Conservation (phyloP, 1,284 basidiomycete species). For the Pascua guehoae region DNA sequence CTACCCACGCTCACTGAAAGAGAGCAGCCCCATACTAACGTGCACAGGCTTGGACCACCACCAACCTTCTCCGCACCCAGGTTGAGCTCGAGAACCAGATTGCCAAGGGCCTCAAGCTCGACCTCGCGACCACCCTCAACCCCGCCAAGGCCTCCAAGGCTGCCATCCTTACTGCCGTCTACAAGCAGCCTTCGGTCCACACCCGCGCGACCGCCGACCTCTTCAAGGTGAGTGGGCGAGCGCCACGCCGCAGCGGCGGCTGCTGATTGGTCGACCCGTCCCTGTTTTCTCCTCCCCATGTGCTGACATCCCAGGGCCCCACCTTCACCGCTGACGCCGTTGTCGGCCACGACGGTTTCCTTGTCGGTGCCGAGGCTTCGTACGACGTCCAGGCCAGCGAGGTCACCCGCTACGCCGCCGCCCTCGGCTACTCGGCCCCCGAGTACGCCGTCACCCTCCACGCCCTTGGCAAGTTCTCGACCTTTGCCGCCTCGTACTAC, state of each 20-base stretch:
- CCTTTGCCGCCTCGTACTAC: conserved; percentile 96
- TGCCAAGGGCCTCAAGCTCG: conserved; percentile 95
- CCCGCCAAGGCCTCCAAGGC: conserved; percentile 71
- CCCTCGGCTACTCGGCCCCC: conserved; percentile 79
- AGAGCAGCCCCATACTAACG: neutral
- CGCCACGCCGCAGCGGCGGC: neutral
- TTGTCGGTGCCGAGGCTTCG: conserved; percentile 89
- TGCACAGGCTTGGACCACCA: conserved; percentile 77
- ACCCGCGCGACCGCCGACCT: conserved; percentile 86
- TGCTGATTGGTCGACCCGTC: conserved; percentile 1
- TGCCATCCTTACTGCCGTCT: conserved; percentile 74
- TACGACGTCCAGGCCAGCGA: conserved; percentile 95
- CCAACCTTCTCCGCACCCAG: conserved; percentile 81
- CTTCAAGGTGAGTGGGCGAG: conserved; percentile 87
- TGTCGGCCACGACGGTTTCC: conserved; percentile 94
- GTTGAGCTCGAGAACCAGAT: conserved; percentile 97
- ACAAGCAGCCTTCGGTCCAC: conserved; percentile 97
- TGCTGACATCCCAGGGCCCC: conserved; percentile 64
- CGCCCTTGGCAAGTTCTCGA: conserved; percentile 89
- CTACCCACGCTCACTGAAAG: neutral
- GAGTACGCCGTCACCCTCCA: conserved; percentile 96
- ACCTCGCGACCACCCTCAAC: conserved; percentile 77
- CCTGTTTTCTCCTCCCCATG: conserved; percentile 5
- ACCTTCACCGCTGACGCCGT: conserved; percentile 95
- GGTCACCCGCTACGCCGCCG: conserved; percentile 87